Evolutionary conservation across 305 asterid species (phyloP).

Genomic region (Solanum hybrid): DNA sequence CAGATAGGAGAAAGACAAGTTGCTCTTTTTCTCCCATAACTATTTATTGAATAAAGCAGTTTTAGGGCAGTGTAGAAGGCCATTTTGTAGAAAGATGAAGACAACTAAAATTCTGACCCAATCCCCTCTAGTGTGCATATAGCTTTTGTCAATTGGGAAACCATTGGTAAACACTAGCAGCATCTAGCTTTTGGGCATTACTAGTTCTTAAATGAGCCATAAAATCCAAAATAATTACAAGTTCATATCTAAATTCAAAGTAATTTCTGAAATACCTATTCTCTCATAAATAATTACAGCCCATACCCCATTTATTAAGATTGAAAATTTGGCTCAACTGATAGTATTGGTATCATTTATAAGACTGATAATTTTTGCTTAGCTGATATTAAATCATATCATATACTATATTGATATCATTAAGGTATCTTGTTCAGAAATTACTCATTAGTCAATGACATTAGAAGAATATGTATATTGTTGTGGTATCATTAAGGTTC

Average conservation of each 20-base stretch:
- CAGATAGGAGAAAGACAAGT: slow-evolving; percentile 7
- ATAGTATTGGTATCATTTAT: background rate
- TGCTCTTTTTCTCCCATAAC: slow-evolving; percentile 23
- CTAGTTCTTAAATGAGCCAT: background rate
- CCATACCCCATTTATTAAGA: too few relatives aligned
- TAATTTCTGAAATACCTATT: too few relatives aligned
- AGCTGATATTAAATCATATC: too few relatives aligned
- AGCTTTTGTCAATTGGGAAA: background rate
- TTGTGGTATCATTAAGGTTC: too few relatives aligned
- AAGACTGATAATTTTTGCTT: background rate
- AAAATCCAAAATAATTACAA: too few relatives aligned
- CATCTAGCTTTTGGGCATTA: background rate
- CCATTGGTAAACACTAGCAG: background rate
- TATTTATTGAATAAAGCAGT: slow-evolving; percentile 13
- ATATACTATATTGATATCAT: too few relatives aligned
- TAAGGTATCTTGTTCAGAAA: background rate
- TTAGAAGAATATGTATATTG: background rate
- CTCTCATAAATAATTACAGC: background rate
- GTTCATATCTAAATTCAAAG: background rate
- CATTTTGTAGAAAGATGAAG: slow-evolving; percentile 15
- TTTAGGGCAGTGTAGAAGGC: background rate
- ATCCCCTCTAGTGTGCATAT: background rate
- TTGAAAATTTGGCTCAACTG: background rate
- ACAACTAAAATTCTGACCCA: slow-evolving; percentile 17
- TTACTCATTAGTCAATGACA: background rate